phyloP scores from a whole-genome alignment of 169 alveolate genomes.

The Babesia microti region DNA sequence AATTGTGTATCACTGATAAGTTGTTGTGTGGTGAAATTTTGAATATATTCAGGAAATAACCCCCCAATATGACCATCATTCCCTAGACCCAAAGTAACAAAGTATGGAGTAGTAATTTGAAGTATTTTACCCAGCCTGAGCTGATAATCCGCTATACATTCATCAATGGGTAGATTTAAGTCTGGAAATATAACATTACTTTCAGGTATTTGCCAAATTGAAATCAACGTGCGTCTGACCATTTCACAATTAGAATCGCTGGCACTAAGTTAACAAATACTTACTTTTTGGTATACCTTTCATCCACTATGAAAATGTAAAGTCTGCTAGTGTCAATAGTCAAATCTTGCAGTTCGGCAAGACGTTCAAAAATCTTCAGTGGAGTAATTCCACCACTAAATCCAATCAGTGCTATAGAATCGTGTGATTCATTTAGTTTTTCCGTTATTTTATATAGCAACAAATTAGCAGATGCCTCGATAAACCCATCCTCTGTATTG shows the following conservation, averaged over 20 bases:
- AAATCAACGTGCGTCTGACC: constrained; percentile 35
- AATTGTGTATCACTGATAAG: constrained; percentile 29
- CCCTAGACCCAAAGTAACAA: constrained; percentile 45
- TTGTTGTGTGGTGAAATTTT: constrained; percentile 26
- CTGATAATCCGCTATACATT: constrained; percentile 32
- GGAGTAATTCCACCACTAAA: constrained; percentile 44
- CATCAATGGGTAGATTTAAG: constrained; percentile 35
- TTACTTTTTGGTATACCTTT: constrained; percentile 38
- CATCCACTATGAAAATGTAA: constrained; percentile 38
- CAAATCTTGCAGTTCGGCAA: constrained; percentile 21
- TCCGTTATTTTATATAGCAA: constrained; percentile 30
- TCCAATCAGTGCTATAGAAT: constrained; percentile 27
- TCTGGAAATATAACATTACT: constrained; percentile 37
- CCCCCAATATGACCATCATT: constrained; percentile 50
- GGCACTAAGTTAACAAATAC: too few relatives aligned
- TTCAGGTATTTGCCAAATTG: constrained; percentile 47
- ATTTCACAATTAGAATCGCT: constrained; percentile 33
- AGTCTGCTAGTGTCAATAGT: constrained; percentile 39
- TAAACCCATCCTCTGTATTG: constrained; percentile 49
- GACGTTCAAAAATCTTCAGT: constrained; percentile 11
- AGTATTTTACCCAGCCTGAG: background rate
- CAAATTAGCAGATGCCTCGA: constrained; percentile 35
- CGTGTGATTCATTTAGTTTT: constrained; percentile 35
- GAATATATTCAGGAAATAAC: constrained; percentile 40
- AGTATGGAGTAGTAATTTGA: constrained; percentile 12